These are phyloP conservation scores for Alternaria angustiovoidea DNA, from an alignment of 2,329 filamentous ascomycete genomes.

Conservation along the genomic window DNA sequence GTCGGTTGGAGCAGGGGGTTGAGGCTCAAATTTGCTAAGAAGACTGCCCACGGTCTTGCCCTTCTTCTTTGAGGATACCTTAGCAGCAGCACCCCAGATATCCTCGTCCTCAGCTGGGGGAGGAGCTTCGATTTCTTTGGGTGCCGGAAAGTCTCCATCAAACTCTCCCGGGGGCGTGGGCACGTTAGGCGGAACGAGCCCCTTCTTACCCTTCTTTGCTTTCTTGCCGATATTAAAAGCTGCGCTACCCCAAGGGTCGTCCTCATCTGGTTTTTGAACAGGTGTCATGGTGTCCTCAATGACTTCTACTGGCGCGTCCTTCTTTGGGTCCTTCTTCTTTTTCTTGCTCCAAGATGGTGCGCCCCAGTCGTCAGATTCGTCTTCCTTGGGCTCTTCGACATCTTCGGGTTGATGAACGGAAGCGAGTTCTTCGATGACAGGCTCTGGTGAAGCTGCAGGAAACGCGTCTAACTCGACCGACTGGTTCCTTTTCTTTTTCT, in stretches of 20 bases:
- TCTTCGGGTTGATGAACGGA: conserved; percentile 55
- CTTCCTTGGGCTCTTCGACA: conserved; percentile 60
- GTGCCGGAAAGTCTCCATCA: conserved; percentile 52
- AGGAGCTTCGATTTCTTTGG: conserved; percentile 61
- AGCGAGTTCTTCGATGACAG: conserved; percentile 37
- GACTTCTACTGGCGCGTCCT: conserved; percentile 51
- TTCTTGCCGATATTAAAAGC: conserved; percentile 59
- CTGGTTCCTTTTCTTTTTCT: conserved; percentile 59
- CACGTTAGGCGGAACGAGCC: conserved; percentile 59
- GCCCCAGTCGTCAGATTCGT: conserved; percentile 64
- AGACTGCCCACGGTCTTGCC: conserved; percentile 36
- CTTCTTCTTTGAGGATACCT: conserved; percentile 46
- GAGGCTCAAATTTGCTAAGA: conserved; percentile 40
- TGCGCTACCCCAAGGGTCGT: conserved; percentile 49
- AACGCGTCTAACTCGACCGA: conserved; percentile 46
- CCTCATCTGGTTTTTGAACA: conserved; percentile 56
- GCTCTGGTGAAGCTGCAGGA: conserved; percentile 37
- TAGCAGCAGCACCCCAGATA: conserved; percentile 32
- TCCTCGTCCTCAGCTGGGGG: conserved; percentile 48
- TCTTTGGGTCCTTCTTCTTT: conserved; percentile 49
- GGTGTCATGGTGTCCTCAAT: conserved; percentile 52
- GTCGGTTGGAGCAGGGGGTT: conserved; percentile 39
- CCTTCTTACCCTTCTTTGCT: conserved; percentile 64
- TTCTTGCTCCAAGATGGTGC: conserved; percentile 65
- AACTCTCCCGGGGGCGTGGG: conserved; percentile 57